phyloP scores from a whole-genome alignment of 495 filamentous ascomycete species.

The Apodospora peruviana region DNA sequence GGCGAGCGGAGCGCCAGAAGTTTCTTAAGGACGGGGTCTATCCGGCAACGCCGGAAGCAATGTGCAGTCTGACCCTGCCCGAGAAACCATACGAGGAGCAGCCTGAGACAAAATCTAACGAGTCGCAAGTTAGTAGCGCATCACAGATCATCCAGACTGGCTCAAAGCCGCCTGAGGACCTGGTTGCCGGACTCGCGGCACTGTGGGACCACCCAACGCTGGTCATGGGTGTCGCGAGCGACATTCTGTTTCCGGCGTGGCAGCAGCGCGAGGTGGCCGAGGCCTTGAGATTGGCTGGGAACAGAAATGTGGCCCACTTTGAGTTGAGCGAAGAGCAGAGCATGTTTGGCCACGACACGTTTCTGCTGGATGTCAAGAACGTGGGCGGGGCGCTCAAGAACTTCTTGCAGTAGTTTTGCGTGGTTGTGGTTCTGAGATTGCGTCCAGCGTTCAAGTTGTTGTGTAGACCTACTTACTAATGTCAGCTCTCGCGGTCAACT shows the following conservation, averaged over 20 bases:
- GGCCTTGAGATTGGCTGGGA: conserved; percentile 70
- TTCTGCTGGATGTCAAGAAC: conserved; percentile 85
- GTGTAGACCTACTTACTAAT: too few species aligned
- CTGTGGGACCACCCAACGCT: conserved; percentile 72
- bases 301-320: conserved; percentile 72
- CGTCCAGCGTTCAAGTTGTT: too few species aligned
- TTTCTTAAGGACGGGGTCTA: conserved; percentile 21
- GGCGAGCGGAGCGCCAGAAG: conserved; percentile 32
- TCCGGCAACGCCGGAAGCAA: conserved; percentile 25
- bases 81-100: conserved; percentile 78
- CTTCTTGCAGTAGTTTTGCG: conserved; percentile 60
- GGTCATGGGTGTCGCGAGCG: conserved; percentile 90
- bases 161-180: conserved; percentile 59
- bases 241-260: conserved; percentile 97
- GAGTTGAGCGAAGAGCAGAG: conserved; percentile 91
- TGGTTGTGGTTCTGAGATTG: too few species aligned
- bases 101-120: conserved; percentile 3
- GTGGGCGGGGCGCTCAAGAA: conserved; percentile 76
- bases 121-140: neutral
- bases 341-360: conserved; percentile 94
- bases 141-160: neutral
- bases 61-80: conserved; percentile 82
- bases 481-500: too few species aligned
- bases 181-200: conserved; percentile 67
- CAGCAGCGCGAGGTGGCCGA: conserved; percentile 94